phyloP scores from a whole-genome alignment of 257 asterid species.

The Solanum tarapatanum region DNA sequence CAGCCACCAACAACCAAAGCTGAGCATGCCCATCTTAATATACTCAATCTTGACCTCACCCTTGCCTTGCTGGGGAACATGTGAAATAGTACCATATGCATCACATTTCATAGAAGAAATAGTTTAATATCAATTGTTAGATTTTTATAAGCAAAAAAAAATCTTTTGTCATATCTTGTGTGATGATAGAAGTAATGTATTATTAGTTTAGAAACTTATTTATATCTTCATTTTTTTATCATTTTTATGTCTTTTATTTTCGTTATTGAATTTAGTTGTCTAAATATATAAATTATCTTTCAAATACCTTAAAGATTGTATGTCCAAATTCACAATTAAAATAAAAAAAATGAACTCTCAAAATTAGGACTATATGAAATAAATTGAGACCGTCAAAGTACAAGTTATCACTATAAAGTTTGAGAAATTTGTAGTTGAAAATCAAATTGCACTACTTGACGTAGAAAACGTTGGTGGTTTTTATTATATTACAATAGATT shows the following conservation, averaged over 20 bases:
- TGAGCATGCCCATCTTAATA: background rate
- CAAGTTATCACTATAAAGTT: background rate
- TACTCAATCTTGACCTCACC: background rate
- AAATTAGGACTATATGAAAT: no score
- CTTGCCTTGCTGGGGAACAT: background rate
- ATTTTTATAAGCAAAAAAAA: no score
- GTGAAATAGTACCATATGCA: background rate
- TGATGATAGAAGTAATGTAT: no score
- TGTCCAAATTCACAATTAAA: no score
- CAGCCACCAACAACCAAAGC: background rate
- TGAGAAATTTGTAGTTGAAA: no score
- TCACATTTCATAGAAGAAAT: no score
- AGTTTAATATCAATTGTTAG: background rate
- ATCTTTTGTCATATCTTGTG: background rate
- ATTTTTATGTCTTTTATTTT: no score
- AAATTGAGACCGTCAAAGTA: background rate
- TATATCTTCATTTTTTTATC: no score
- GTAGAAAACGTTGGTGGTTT: background rate
- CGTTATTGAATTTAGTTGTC: no score
- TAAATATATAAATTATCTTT: no score
- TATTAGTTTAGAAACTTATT: no score
- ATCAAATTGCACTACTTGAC: background rate
- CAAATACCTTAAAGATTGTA: no score
- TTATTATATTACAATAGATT: background rate
- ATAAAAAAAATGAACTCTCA: background rate